Evolutionary conservation across 805 yeast species (phyloP).

Genomic region (Lipomyces lipofer): DNA sequence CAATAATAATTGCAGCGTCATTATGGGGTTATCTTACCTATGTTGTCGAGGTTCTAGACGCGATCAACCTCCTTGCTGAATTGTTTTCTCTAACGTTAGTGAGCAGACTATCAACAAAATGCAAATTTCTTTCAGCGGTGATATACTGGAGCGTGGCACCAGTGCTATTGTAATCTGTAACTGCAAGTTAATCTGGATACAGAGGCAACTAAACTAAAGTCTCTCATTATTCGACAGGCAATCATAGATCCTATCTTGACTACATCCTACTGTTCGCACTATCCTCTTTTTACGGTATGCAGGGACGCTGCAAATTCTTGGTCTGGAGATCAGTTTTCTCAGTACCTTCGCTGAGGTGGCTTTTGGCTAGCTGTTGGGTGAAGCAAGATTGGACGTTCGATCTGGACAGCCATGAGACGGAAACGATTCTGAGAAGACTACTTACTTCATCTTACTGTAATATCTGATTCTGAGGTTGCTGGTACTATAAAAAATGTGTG

Average conservation of each 20-base stretch:
- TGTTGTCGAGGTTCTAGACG: slow-evolving; percentile 16
- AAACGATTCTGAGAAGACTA: neutral
- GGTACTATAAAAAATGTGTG: too few relatives aligned
- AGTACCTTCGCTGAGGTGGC: slow-evolving; percentile 21
- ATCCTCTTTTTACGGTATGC: slow-evolving; percentile 16
- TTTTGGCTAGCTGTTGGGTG: slow-evolving; percentile 18
- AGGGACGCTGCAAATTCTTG: slow-evolving; percentile 16
- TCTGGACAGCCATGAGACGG: slow-evolving; percentile 7
- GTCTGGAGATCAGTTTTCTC: slow-evolving; percentile 20
- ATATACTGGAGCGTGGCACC: slow-evolving; percentile 11
- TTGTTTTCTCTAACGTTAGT: neutral
- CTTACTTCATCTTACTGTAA: slow-evolving; percentile 7
- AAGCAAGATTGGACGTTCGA: slow-evolving; percentile 26
- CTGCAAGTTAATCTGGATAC: neutral
- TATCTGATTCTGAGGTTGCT: neutral
- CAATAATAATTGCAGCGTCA: slow-evolving; percentile 16
- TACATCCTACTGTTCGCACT: slow-evolving; percentile 20
- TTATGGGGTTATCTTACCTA: slow-evolving; percentile 24
- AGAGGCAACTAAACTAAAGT: neutral
- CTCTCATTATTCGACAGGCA: slow-evolving; percentile 12
- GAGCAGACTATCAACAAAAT: slow-evolving; percentile 14
- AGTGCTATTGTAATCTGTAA: slow-evolving; percentile 24
- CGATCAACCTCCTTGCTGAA: neutral
- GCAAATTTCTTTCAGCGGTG: slow-evolving; percentile 31
- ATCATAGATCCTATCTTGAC: slow-evolving; percentile 18